These are phyloP conservation scores for Daldinia eschscholtzii DNA, from an alignment of 2,329 filamentous ascomycete genomes.

Conservation along the genomic window DNA sequence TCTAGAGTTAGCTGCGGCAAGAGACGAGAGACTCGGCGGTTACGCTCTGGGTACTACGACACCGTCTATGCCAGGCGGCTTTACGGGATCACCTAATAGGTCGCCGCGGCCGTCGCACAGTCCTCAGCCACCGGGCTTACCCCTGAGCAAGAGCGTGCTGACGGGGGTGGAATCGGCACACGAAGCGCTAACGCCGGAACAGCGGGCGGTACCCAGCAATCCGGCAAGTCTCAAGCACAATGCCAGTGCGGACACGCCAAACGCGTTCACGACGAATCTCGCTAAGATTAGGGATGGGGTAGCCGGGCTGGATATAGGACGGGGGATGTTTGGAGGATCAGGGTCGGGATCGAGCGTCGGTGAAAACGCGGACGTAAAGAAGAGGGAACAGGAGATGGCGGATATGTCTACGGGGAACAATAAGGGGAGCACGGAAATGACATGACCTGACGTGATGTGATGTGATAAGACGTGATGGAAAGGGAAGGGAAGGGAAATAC, in stretches of 20 bases:
- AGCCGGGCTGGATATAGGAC: conserved; percentile 63
- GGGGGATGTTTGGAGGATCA: conserved; percentile 56
- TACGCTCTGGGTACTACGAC: conserved; percentile 48
- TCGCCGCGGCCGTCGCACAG: neutral
- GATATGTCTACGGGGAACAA: conserved; percentile 42
- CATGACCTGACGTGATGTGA: conserved; percentile 12
- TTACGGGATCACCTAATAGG: conserved; percentile 33
- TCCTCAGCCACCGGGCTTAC: conserved; percentile 54
- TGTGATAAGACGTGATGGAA: too few relatives aligned
- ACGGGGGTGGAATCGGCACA: conserved; percentile 71
- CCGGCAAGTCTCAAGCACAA: conserved; percentile 59
- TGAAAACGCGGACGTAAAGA: conserved; percentile 7
- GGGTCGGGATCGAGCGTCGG: conserved; percentile 5
- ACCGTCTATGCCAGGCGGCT: conserved; percentile 45
- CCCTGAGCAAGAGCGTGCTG: conserved; percentile 66
- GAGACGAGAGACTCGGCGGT: conserved; percentile 57
- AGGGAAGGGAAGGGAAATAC: too few relatives aligned
- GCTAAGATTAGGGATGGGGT: conserved; percentile 62
- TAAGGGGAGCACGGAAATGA: conserved; percentile 38
- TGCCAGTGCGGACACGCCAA: conserved; percentile 60
- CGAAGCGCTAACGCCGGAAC: conserved; percentile 61
- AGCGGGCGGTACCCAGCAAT: conserved; percentile 30
- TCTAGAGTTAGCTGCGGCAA: conserved; percentile 65
- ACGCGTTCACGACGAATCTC: conserved; percentile 58
- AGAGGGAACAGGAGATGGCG: conserved; percentile 46